phyloP scores from a whole-genome alignment of 164 flowering plant species.

The Magnolia changhungtana region DNA sequence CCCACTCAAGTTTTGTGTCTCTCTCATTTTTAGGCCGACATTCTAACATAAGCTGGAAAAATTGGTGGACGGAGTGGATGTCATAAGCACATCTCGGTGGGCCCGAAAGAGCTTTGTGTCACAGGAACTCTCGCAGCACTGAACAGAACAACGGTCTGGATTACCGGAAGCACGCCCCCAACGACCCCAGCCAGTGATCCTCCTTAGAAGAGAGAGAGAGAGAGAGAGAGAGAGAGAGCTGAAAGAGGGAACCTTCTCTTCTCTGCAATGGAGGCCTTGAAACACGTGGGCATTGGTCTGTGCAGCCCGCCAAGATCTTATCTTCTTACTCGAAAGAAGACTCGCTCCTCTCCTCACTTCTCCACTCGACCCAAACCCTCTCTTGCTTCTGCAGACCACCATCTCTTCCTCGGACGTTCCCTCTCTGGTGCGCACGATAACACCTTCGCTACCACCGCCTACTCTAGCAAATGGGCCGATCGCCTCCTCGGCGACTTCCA shows the following conservation, averaged over 20 bases:
- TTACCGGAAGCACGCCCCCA: too few relatives aligned
- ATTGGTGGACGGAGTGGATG: too few relatives aligned
- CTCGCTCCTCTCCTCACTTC: not conserved
- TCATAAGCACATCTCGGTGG: too few relatives aligned
- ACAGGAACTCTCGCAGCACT: too few relatives aligned
- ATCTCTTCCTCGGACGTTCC: not conserved
- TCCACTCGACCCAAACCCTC: not conserved
- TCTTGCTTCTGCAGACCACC: not conserved
- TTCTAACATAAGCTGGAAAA: too few relatives aligned
- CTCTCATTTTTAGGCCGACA: too few relatives aligned
- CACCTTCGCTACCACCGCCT: slow-evolving; percentile 30
- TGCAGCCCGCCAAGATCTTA: slow-evolving; percentile 9
- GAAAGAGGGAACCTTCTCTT: not conserved
- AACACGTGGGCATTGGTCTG: slow-evolving; percentile 35
- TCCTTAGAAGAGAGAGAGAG: not conserved
- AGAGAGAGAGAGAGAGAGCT: too few relatives aligned
- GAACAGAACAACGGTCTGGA: too few relatives aligned
- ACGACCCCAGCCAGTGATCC: too few relatives aligned
- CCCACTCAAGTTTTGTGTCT: too few relatives aligned
- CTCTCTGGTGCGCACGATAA: not conserved
- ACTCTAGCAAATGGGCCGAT: slow-evolving; percentile 91
- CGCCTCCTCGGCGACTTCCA: slow-evolving; percentile 93
- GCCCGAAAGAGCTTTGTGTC: too few relatives aligned
- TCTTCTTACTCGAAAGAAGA: not conserved
- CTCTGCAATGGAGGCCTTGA: slow-evolving; percentile 34